phyloP scores from a whole-genome alignment of 208 protist genomes.

The Sergeia podlipaevii region DNA sequence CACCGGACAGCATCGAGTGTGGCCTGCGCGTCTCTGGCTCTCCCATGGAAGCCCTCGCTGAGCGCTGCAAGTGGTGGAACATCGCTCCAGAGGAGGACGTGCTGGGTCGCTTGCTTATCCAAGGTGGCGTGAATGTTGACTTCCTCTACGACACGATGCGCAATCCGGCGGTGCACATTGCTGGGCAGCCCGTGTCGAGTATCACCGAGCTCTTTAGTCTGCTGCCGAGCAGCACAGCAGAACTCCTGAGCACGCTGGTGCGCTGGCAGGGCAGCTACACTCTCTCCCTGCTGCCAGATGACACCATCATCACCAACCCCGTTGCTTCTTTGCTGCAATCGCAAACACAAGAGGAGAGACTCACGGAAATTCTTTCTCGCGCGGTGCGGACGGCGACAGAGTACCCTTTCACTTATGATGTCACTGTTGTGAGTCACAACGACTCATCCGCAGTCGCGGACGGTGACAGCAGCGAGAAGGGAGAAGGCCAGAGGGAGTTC shows the following conservation, averaged over 20 bases:
- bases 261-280: constrained; percentile 4
- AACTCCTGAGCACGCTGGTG: constrained; percentile 2
- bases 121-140: constrained; percentile 32
- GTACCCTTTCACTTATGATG: constrained; percentile 2
- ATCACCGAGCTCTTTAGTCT: constrained; percentile 25
- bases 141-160: constrained; percentile 34
- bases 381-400: background rate
- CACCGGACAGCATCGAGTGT: constrained; percentile 70
- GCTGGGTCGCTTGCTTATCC: constrained; percentile 60
- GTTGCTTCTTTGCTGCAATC: background rate
- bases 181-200: constrained; percentile 17
- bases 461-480: background rate
- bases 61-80: constrained; percentile 76
- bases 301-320: constrained; percentile 1
- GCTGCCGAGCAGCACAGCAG: constrained; percentile 5
- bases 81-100: constrained; percentile 46
- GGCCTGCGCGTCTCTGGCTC: constrained; percentile 66
- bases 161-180: constrained; percentile 50
- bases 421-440: background rate
- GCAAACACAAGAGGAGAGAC: no score
- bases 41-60: constrained; percentile 75
- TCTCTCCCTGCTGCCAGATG: background rate
- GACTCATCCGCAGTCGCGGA: background rate
- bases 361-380: background rate
- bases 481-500: constrained; percentile 13